phyloP scores from a whole-genome alignment of 2,329 filamentous ascomycete genomes.

The Claviceps digitariae region DNA sequence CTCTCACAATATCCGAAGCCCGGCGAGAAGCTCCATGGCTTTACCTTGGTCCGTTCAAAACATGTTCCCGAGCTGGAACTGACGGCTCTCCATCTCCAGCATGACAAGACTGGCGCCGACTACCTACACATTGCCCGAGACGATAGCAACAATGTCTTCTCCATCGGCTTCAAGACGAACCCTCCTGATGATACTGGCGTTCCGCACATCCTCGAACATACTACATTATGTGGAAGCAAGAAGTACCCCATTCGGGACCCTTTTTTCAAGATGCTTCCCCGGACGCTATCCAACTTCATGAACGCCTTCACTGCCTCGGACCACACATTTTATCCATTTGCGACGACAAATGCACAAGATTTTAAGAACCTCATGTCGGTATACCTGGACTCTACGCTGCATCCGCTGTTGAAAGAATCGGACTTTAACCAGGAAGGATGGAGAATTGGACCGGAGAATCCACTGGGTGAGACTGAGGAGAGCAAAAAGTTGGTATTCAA shows the following conservation, averaged over 20 bases:
- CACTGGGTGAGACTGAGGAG: slow-evolving; percentile 40
- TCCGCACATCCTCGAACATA: slow-evolving; percentile 95
- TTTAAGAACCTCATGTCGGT: slow-evolving; percentile 94
- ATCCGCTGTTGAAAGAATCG: slow-evolving; percentile 75
- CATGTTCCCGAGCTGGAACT: slow-evolving; percentile 89
- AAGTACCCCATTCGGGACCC: slow-evolving; percentile 97
- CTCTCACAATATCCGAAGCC: slow-evolving; percentile 61
- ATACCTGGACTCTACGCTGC: slow-evolving; percentile 86
- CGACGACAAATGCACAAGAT: slow-evolving; percentile 89
- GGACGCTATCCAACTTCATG: slow-evolving; percentile 99
- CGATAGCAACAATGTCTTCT: slow-evolving; percentile 98
- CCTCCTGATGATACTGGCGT: slow-evolving; percentile 92
- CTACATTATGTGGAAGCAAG: slow-evolving; percentile 86
- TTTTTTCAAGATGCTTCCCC: slow-evolving; percentile 99
- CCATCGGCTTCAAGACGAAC: slow-evolving; percentile 98
- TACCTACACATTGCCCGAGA: slow-evolving; percentile 92
- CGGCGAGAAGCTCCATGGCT: slow-evolving; percentile 82
- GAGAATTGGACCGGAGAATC: slow-evolving; percentile 89
- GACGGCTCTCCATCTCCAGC: slow-evolving; percentile 77
- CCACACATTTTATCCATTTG: slow-evolving; percentile 95
- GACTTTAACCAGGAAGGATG: slow-evolving; percentile 97
- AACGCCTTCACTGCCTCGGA: slow-evolving; percentile 96
- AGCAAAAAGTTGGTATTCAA: slow-evolving; percentile 77
- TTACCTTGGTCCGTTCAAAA: slow-evolving; percentile 78
- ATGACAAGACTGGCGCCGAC: slow-evolving; percentile 91